Conservation (phyloP, 78 protist species). For the Dictyostelium purpureum region DNA sequence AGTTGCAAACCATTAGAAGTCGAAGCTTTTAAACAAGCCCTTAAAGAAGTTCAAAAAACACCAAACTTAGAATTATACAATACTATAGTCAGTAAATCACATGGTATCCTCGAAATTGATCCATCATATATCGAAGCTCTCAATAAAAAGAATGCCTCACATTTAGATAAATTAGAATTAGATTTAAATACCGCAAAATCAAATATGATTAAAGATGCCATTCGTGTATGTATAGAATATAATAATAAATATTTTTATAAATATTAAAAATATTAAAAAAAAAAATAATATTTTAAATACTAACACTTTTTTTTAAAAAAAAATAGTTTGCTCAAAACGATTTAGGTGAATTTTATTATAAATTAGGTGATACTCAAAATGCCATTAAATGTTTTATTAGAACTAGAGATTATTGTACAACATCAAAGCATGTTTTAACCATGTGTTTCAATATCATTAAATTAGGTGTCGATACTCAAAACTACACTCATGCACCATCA, state of each 20-base stretch:
- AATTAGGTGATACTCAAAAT: slow-evolving; percentile 83
- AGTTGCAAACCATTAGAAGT: slow-evolving; percentile 15
- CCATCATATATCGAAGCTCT: slow-evolving; percentile 52
- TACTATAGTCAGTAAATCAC: background rate
- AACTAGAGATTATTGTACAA: slow-evolving; percentile 92
- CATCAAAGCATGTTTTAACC: slow-evolving; percentile 73
- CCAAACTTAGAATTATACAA: slow-evolving; percentile 28
- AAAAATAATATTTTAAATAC: no score
- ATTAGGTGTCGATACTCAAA: slow-evolving; percentile 68
- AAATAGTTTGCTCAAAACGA: slow-evolving; percentile 85
- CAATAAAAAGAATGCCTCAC: slow-evolving; percentile 1
- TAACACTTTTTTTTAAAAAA: no score
- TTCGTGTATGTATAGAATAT: slow-evolving; percentile 53
- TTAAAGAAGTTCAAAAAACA: slow-evolving; percentile 34
- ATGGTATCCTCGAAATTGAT: slow-evolving; percentile 14
- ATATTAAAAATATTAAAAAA: no score
- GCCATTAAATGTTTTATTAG: slow-evolving; percentile 91
- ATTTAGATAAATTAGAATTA: slow-evolving; percentile 70
- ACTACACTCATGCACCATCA: slow-evolving; percentile 78
- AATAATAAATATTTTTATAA: background rate
- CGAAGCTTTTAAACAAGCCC: slow-evolving; percentile 56
- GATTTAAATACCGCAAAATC: slow-evolving; percentile 79
- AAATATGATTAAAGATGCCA: slow-evolving; percentile 84
- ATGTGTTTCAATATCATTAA: slow-evolving; percentile 90
- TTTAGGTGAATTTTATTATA: slow-evolving; percentile 84